phyloP scores from a whole-genome alignment of 345 rosid genomes.

The Rhodamnia argentea region DNA sequence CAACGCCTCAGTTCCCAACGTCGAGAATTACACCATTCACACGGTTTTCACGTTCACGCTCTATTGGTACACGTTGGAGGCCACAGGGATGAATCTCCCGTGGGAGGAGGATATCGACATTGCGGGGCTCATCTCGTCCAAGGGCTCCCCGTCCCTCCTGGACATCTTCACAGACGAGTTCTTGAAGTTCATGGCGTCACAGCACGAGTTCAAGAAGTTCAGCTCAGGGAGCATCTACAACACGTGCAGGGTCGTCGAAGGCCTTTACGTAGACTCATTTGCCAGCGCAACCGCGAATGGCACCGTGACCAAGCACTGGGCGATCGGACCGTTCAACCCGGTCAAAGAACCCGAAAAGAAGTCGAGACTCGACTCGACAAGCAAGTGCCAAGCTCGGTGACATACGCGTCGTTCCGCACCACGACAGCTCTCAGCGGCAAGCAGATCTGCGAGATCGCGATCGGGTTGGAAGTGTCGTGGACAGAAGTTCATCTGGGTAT shows the following conservation, averaged over 20 bases:
- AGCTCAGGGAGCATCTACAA: neutral
- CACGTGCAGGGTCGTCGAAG: neutral
- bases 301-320: constrained; percentile 1
- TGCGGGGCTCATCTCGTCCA: neutral
- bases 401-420: constrained; percentile 15
- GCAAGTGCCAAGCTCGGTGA: constrained; percentile 3
- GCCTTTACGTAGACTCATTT: neutral
- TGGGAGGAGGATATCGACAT: neutral
- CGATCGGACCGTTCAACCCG: constrained; percentile 8
- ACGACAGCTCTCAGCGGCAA: constrained; percentile 6
- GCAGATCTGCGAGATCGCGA: constrained; percentile 8
- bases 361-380: constrained; percentile 7
- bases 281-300: neutral
- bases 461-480: constrained; percentile 15
- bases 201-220: neutral
- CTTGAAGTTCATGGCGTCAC: neutral
- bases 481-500: constrained; percentile 53
- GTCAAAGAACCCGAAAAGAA: neutral
- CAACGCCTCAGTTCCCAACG: neutral
- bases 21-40: constrained; percentile 1
- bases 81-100: neutral
- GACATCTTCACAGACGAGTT: constrained; percentile 28
- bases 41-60: neutral
- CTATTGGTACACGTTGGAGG: neutral
- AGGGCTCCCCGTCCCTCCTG: neutral